phyloP scores from a whole-genome alignment of 2,329 filamentous ascomycete genomes.

The Beauveria sp. region DNA sequence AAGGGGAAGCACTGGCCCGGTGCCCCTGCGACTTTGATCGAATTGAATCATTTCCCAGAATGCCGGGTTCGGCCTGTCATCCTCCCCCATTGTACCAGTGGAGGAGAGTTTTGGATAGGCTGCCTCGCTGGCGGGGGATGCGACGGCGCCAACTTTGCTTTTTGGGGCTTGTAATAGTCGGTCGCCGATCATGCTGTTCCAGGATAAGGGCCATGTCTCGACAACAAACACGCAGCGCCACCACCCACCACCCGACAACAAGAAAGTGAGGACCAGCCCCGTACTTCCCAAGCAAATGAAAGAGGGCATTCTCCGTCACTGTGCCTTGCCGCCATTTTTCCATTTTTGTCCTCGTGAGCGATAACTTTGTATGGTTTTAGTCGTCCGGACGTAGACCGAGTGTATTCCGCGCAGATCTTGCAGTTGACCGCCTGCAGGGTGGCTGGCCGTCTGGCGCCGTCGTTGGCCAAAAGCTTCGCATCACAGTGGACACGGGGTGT shows the following conservation, averaged over 20 bases:
- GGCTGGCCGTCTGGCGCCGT: not conserved
- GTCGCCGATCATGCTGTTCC: not conserved
- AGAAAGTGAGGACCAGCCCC: not conserved
- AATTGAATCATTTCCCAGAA: constrained; percentile 8
- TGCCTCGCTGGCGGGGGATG: not conserved
- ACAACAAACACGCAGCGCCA: not conserved
- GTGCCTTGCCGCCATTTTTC: not conserved
- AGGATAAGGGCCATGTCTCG: not conserved
- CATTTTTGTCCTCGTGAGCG: not conserved
- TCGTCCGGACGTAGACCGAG: not conserved
- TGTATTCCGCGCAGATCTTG: not conserved
- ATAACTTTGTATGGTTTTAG: not conserved
- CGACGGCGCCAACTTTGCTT: constrained; percentile 9
- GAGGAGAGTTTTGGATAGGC: not conserved
- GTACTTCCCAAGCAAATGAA: not conserved
- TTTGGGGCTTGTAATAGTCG: not conserved
- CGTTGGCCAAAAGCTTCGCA: not conserved
- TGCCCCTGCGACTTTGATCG: not conserved
- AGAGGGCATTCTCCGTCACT: not conserved
- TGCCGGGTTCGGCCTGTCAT: not conserved
- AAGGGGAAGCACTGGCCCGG: not conserved
- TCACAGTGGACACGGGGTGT: not conserved
- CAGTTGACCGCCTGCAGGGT: not conserved
- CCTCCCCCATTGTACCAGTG: not conserved
- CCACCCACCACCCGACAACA: not conserved